A percentile compares a stretch with the other conserved stretches of the same genome.
These are phyloP conservation scores for Aegilops sharonensis DNA, from an alignment of 176 grass and related monocot genomes.

Conservation along the genomic window DNA sequence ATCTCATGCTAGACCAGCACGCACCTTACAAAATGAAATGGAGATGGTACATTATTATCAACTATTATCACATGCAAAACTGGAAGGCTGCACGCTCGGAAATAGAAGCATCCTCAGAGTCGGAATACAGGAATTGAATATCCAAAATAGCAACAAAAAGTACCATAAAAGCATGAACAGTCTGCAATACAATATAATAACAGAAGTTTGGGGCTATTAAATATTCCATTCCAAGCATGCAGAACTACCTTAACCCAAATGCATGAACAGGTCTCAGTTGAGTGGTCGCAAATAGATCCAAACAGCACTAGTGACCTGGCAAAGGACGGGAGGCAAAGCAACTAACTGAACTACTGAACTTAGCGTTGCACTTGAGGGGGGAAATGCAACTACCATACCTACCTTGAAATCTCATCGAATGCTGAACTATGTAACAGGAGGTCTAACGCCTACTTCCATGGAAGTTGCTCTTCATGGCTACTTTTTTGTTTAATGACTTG, in stretches of 20 bases:
- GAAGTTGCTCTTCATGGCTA: conserved; percentile 42
- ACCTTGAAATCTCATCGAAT: conserved; percentile 28
- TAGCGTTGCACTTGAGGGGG: conserved; percentile 13
- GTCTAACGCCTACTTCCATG: conserved; percentile 53
- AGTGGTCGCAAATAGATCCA: conserved; percentile 34
- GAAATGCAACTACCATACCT: conserved; percentile 9
- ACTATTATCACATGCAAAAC: conserved; percentile 6
- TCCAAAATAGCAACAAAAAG: conserved; percentile 19
- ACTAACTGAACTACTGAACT: conserved; percentile 30
- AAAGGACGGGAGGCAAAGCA: conserved; percentile 14
- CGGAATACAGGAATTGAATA: conserved; percentile 18
- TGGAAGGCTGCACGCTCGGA: conserved; percentile 16
- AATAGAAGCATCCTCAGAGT: conserved; percentile 37
- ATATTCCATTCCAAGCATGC: conserved; percentile 41
- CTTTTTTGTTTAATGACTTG: conserved; percentile 45
- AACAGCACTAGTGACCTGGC: conserved; percentile 43
- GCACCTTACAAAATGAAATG: neutral
- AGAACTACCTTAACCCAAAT: conserved; percentile 39
- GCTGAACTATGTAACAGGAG: conserved; percentile 12
- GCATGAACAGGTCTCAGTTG: conserved; percentile 24
- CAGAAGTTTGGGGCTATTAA: conserved; percentile 33
- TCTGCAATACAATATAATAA: conserved; percentile 37
- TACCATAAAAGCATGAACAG: conserved; percentile 35
- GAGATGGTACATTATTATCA: neutral
- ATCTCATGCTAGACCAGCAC: neutral